These are phyloP conservation scores for Fusarium nodosum DNA, from an alignment of 2,329 filamentous ascomycete genomes.

Conservation along the genomic window DNA sequence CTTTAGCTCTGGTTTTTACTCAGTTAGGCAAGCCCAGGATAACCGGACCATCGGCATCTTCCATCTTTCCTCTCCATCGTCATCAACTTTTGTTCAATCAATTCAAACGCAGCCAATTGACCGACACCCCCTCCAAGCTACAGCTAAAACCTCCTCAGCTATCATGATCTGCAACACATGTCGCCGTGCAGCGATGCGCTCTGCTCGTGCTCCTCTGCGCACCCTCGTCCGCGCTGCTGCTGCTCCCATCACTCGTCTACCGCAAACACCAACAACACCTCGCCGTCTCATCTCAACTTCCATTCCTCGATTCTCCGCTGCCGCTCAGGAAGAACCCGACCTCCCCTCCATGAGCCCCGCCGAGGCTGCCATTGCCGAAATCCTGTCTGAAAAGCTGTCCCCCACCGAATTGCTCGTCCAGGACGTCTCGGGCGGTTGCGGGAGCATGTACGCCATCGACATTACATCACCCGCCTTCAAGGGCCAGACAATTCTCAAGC, in stretches of 20 bases:
- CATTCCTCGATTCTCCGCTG: constrained; percentile 21
- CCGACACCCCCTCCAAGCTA: not conserved
- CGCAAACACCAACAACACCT: constrained; percentile 18
- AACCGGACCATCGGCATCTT: constrained; percentile 22
- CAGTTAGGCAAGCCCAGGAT: constrained; percentile 22
- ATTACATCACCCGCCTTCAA: constrained; percentile 79
- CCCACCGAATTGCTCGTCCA: constrained; percentile 73
- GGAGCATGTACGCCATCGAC: constrained; percentile 89
- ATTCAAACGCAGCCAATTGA: constrained; percentile 25
- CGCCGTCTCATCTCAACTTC: constrained; percentile 31
- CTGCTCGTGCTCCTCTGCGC: constrained; percentile 28
- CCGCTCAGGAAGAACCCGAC: constrained; percentile 33
- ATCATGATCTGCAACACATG: constrained; percentile 48
- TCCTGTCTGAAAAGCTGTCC: constrained; percentile 63
- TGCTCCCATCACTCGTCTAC: constrained; percentile 10
- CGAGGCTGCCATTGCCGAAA: constrained; percentile 71
- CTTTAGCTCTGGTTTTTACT: not conserved
- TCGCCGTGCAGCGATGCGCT: constrained; percentile 47
- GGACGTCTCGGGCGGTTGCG: constrained; percentile 86
- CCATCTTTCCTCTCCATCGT: constrained; percentile 15
- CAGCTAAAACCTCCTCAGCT: not conserved
- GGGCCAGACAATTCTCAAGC: constrained; percentile 80
- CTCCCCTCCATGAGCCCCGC: constrained; percentile 59
- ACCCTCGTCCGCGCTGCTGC: constrained; percentile 28
- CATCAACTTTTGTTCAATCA: constrained; percentile 22